These are phyloP conservation scores for Vitis labrusca DNA, from an alignment of 164 flowering plant species.

Conservation along the genomic window DNA sequence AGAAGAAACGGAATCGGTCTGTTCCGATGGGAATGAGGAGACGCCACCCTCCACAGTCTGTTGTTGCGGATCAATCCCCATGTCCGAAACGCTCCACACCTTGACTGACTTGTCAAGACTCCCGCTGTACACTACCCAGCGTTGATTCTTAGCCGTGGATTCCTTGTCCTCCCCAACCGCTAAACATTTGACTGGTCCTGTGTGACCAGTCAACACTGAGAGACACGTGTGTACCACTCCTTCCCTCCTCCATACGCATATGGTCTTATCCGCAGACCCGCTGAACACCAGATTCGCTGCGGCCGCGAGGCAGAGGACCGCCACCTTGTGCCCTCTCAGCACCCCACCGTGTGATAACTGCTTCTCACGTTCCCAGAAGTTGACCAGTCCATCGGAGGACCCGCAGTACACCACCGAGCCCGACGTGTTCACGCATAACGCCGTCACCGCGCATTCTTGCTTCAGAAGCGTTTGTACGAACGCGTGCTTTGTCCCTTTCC, in stretches of 20 bases:
- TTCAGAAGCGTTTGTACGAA: conserved; percentile 44
- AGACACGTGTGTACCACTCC: conserved; percentile 59
- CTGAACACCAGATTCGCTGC: conserved; percentile 66
- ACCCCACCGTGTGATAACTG: conserved; percentile 63
- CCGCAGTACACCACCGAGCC: conserved; percentile 66
- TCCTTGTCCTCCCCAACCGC: conserved; percentile 59
- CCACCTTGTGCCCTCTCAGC: conserved; percentile 73
- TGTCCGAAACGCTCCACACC: conserved; percentile 76
- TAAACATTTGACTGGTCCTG: conserved; percentile 80
- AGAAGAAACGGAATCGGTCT: no score
- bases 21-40: conserved; percentile 14
- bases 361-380: conserved; percentile 73
- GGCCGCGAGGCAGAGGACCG: conserved; percentile 69
- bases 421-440: conserved; percentile 44
- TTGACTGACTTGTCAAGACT: conserved; percentile 83
- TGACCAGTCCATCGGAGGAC: conserved; percentile 76
- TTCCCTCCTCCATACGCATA: conserved; percentile 79
- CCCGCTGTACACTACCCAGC: conserved; percentile 77
- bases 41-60: neutral
- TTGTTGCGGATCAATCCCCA: conserved; percentile 36
- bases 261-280: conserved; percentile 82
- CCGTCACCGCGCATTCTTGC: conserved; percentile 81
- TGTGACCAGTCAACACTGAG: conserved; percentile 72
- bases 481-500: conserved; percentile 49
- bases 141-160: conserved; percentile 18